phyloP scores from a whole-genome alignment of 75 land plant genomes.

The Cunninghamia lanceolata region DNA sequence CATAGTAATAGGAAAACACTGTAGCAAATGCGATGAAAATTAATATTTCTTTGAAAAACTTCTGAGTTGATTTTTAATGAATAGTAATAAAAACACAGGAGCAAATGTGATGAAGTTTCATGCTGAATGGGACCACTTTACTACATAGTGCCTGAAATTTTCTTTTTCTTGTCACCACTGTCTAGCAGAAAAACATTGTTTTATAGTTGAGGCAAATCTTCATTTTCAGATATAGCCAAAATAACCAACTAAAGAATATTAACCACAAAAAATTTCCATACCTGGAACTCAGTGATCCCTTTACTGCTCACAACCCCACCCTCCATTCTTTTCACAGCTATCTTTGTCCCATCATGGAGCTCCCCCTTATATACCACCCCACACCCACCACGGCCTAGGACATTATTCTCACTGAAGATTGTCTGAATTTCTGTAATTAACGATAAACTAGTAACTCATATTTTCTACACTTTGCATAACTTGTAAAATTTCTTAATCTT shows the following conservation, averaged over 20 bases:
- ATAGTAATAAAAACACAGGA: not conserved
- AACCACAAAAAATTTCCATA: constrained; percentile 13
- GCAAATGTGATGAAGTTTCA: too few species aligned
- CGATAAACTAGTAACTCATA: not conserved
- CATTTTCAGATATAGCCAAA: not conserved
- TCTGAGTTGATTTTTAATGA: not conserved
- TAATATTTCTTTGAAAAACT: not conserved
- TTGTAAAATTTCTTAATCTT: too few species aligned
- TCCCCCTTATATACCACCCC: constrained; percentile 79
- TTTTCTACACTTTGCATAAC: too few species aligned
- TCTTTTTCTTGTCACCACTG: not conserved
- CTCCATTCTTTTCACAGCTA: constrained; percentile 95
- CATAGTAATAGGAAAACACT: too few species aligned
- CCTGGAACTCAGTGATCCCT: constrained; percentile 71
- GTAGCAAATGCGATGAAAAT: too few species aligned
- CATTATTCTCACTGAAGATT: constrained; percentile 47
- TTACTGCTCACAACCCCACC: constrained; percentile 62
- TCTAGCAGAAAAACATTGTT: not conserved
- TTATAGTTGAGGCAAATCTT: not conserved
- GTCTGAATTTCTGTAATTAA: not conserved
- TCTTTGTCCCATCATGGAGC: constrained; percentile 86
- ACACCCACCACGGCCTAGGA: constrained; percentile 64
- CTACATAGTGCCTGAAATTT: not conserved
- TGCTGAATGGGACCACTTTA: too few species aligned
- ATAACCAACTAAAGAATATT: not conserved